Percentiles rank a stretch among this genome's conserved stretches.
Conservation (phyloP, 768 basidiomycete species). For the Lactarius hatsudake region DNA sequence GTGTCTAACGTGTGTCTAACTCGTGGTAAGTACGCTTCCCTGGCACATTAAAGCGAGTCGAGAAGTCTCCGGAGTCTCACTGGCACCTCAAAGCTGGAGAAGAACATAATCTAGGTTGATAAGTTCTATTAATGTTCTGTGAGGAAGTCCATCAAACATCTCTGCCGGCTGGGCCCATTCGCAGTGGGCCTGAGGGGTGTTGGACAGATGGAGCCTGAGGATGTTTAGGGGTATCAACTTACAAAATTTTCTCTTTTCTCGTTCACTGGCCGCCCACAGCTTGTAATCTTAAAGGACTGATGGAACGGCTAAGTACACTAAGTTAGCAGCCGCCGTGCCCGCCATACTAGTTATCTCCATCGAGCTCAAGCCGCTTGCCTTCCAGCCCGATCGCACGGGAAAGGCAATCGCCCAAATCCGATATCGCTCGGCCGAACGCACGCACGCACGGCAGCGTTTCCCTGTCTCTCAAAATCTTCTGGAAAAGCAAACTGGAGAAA, state of each 20-base stretch:
- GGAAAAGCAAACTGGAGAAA: not conserved
- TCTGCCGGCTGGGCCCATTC: not conserved
- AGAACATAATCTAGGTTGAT: not conserved
- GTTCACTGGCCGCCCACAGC: not conserved
- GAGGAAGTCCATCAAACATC: not conserved
- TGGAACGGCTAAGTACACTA: not conserved
- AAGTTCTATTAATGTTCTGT: not conserved
- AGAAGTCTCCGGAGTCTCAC: not conserved
- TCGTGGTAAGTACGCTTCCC: not conserved
- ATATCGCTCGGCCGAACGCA: not conserved
- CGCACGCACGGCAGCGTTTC: not conserved
- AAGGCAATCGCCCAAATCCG: slow-evolving; percentile 1
- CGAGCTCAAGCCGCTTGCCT: not conserved
- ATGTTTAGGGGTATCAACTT: not conserved
- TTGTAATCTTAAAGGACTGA: not conserved
- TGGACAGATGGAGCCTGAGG: not conserved
- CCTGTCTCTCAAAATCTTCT: not conserved
- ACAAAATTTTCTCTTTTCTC: too few relatives aligned
- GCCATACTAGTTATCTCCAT: slow-evolving; percentile 8
- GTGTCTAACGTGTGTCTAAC: not conserved
- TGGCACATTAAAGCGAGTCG: not conserved
- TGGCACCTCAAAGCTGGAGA: not conserved
- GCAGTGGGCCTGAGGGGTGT: not conserved
- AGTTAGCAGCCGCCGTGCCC: not conserved
- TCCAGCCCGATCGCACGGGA: slow-evolving; percentile 3